Evolutionary conservation across 441 rosid genomes (phyloP).

Genomic region (Arabidopsis lyrata): DNA sequence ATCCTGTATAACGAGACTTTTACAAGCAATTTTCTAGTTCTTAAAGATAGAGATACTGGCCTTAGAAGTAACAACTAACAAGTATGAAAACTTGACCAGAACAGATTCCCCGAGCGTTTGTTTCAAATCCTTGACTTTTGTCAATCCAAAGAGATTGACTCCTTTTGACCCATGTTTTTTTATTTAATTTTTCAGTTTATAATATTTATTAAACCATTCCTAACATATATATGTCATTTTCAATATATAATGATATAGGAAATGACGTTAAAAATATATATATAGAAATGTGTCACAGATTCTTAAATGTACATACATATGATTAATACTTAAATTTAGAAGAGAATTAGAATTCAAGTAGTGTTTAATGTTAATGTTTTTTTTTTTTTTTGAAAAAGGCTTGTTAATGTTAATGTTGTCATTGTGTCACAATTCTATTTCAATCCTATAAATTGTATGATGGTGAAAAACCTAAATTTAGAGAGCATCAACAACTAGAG

Average conservation of each 20-base stretch:
- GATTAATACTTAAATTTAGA: neutral
- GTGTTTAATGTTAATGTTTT: too few species aligned
- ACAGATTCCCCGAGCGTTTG: slow-evolving; percentile 33
- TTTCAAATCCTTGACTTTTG: slow-evolving; percentile 34
- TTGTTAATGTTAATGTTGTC: neutral
- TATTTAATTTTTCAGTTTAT: neutral
- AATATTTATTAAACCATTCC: too few species aligned
- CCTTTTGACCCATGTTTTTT: slow-evolving; percentile 37
- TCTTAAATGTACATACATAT: neutral
- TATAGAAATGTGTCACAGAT: neutral
- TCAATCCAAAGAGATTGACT: slow-evolving; percentile 36
- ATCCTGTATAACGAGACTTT: too few species aligned
- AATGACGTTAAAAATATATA: neutral
- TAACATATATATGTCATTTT: neutral
- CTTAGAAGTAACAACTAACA: slow-evolving; percentile 36
- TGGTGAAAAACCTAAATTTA: neutral
- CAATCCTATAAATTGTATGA: neutral
- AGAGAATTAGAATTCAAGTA: neutral
- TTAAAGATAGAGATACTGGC: neutral
- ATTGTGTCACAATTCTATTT: neutral
- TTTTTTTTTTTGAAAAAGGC: too few species aligned
- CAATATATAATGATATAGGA: neutral
- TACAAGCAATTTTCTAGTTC: neutral
- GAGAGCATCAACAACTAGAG: neutral
- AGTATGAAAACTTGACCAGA: slow-evolving; percentile 45